These are phyloP conservation scores for Tetracentron sinense DNA, from an alignment of 164 flowering plant genomes.

Conservation along the genomic window DNA sequence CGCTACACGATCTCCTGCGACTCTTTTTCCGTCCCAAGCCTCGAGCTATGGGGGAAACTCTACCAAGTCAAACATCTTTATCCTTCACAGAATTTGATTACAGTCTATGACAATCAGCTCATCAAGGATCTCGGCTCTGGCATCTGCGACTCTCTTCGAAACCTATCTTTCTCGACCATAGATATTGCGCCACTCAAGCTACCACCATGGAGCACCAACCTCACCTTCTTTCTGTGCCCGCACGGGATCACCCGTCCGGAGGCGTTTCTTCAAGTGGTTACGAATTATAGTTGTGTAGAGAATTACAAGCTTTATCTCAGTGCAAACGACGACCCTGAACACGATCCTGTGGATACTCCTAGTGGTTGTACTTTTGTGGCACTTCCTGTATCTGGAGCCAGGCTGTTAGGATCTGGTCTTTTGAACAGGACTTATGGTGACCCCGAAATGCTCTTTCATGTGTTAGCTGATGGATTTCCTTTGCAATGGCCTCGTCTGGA, in stretches of 20 bases:
- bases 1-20: background rate
- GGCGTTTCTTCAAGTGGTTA: background rate
- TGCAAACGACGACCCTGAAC: background rate
- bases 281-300: background rate
- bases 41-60: background rate
- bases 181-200: background rate
- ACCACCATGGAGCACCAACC: background rate
- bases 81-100: background rate
- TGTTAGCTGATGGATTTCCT: background rate
- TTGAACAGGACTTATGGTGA: background rate
- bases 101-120: background rate
- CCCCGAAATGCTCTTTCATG: background rate
- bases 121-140: background rate
- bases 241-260: background rate
- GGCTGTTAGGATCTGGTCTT: background rate
- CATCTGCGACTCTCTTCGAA: background rate
- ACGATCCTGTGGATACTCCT: background rate
- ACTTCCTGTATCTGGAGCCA: background rate
- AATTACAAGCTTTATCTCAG: background rate
- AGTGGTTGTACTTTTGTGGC: background rate
- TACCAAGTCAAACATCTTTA: conserved; percentile 3
- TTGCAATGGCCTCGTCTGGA: background rate
- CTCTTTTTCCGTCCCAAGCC: background rate
- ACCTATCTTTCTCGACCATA: background rate
- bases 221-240: conserved; percentile 2